Percentiles rank a stretch among this genome's conserved stretches.
Conservation (phyloP, 208 protist species). For the Porcisia hertigi region DNA sequence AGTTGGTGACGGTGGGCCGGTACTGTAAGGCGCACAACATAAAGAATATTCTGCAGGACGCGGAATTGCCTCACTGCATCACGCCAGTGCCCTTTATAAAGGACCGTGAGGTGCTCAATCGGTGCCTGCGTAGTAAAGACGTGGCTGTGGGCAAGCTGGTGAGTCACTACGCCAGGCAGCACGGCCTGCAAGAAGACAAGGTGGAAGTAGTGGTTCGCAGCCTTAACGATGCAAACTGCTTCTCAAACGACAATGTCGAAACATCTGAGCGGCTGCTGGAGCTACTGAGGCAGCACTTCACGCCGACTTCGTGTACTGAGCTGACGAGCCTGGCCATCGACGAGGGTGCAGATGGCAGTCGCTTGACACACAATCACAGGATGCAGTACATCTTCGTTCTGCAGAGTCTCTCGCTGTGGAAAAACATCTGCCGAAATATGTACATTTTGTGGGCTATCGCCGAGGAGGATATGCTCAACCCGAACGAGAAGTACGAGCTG, state of each 20-base stretch:
- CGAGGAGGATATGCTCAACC: constrained; percentile 93
- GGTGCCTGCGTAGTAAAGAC: constrained; percentile 88
- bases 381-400: constrained; percentile 96
- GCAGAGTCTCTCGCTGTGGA: constrained; percentile 97
- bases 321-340: constrained; percentile 76
- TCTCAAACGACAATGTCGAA: constrained; percentile 87
- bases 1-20: constrained; percentile 79
- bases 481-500: constrained; percentile 84
- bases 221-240: constrained; percentile 92
- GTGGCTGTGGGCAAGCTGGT: constrained; percentile 69
- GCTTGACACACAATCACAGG: constrained; percentile 94
- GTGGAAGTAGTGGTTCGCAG: constrained; percentile 86
- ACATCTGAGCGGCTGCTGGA: constrained; percentile 70
- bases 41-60: constrained; percentile 66
- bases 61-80: constrained; percentile 80
- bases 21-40: constrained; percentile 59
- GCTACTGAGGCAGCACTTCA: constrained; percentile 82
- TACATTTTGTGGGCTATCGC: constrained; percentile 93
- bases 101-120: constrained; percentile 70
- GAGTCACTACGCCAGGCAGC: constrained; percentile 51
- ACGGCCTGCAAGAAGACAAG: constrained; percentile 37
- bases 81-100: constrained; percentile 88
- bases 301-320: constrained; percentile 39
- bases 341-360: constrained; percentile 84
- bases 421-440: constrained; percentile 90